Evolutionary conservation across 2,329 filamentous ascomycete species (phyloP), one percentile per base, ranked within the genome.

Genomic region (Aschersonia sp.): DNA sequence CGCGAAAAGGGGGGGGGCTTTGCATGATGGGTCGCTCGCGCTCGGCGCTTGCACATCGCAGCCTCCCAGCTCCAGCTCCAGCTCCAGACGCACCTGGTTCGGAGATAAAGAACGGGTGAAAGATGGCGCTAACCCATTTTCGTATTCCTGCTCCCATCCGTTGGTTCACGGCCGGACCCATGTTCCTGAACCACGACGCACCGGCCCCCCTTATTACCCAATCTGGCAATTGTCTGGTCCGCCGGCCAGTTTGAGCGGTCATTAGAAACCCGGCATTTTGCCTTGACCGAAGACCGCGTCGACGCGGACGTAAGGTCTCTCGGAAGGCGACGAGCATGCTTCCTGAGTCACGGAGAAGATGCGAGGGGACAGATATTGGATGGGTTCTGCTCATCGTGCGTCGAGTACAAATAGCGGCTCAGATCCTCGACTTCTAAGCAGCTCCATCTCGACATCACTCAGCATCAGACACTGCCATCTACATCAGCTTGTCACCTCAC

Each of bases 291-390:
- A 12, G 35, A 12, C 35, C 35, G 35, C 35, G 4, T 37, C 12
- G 12, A 37, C 35, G 76, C 1, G 35, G 35, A 37, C 8, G 35
- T 68, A 68, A 33, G 61, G 63, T 44, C 56, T 70, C 63, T 71
- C 54, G 70, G 69, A 51, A 58, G 67, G 52, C 55, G n/a, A 61
- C 1, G 8, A 3, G 8, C 35, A 37, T 37, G 22, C 22, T 4
- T 22, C 3, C 22, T 22, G 2, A 22, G 4, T 22, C 2, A 22
- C 22, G 22, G 22, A 22, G 22, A 22, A 22, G 22, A 22, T 22
- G 22, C 22, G 22, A 3, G 22, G 22, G 22, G 22, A 22, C 22
- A 22, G 22, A 2, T 22, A 22, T 4, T 22, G 22, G 22, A 3
- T 22, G 2, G 22, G 4, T 22, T 22, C 22, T 22, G 22, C 22